These are phyloP conservation scores for Sporothrix globosa DNA, from an alignment of 2,329 filamentous ascomycete species.

Conservation along the genomic window DNA sequence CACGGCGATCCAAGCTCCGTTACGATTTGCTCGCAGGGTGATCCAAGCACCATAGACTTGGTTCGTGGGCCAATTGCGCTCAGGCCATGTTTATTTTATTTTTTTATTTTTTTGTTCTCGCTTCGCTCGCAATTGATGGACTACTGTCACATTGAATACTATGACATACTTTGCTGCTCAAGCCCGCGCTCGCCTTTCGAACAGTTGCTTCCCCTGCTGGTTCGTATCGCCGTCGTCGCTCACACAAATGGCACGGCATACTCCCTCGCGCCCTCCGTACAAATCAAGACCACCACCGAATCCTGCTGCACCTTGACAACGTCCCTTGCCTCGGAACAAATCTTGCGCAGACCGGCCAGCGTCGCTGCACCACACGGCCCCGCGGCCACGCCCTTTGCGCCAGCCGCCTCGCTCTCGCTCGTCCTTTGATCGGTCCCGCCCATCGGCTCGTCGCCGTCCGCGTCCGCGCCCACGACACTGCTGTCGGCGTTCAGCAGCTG, in stretches of 20 bases:
- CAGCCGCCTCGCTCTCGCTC: neutral
- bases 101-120: neutral
- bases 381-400: conserved; percentile 36
- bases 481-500: conserved; percentile 49
- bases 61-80: neutral
- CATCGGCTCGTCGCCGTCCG: conserved; percentile 18
- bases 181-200: neutral
- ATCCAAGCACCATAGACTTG: neutral
- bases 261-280: conserved; percentile 33
- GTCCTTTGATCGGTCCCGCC: neutral
- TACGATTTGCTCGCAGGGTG: too few relatives aligned
- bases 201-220: neutral
- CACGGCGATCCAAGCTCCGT: conserved; percentile 11
- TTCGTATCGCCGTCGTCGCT: too few relatives aligned
- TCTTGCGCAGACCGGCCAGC: conserved; percentile 53
- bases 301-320: conserved; percentile 25
- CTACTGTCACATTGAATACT: too few relatives aligned
- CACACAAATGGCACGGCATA: conserved; percentile 32
- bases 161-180: neutral
- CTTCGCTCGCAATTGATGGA: neutral
- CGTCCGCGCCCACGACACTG: neutral
- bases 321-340: conserved; percentile 30
- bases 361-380: conserved; percentile 49
- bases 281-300: conserved; percentile 33
- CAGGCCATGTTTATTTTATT: neutral